Evolutionary conservation across 257 asterid genomes (phyloP).

Genomic region (Ilex aquifolium): DNA sequence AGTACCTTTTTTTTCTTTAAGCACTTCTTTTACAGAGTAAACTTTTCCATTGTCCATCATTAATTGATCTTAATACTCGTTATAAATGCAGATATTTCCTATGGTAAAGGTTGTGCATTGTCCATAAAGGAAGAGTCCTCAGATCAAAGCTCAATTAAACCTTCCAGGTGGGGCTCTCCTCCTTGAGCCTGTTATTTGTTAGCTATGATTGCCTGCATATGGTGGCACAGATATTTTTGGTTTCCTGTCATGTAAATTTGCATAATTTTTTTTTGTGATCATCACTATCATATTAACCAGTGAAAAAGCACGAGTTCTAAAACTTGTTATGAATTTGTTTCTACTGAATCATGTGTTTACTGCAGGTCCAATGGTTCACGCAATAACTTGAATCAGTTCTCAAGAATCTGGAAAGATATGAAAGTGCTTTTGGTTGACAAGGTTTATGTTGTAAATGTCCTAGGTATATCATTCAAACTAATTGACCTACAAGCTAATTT

Average conservation of each 20-base stretch:
- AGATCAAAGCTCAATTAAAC: constrained; percentile 25
- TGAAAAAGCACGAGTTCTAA: too few species aligned
- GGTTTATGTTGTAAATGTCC: constrained; percentile 83
- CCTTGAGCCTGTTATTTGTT: constrained; percentile 4
- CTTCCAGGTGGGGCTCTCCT: constrained; percentile 35
- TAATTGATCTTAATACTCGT: constrained; percentile 13
- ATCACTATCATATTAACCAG: too few species aligned
- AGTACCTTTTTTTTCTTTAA: neutral
- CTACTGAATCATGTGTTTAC: constrained; percentile 10
- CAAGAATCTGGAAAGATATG: constrained; percentile 49
- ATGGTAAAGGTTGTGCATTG: constrained; percentile 38
- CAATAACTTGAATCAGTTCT: constrained; percentile 15
- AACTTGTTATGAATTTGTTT: neutral
- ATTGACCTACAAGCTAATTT: neutral
- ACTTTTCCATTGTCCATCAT: constrained; percentile 5
- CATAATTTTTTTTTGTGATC: too few species aligned
- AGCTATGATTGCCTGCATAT: constrained; percentile 1
- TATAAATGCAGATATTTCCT: constrained; percentile 18
- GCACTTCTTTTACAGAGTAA: neutral
- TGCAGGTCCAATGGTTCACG: constrained; percentile 42
- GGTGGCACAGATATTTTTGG: neutral
- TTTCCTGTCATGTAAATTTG: neutral
- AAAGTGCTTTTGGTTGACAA: constrained; percentile 59
- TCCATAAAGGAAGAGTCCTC: constrained; percentile 26
- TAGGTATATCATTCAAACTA: constrained; percentile 47